phyloP scores from a whole-genome alignment of 2,329 filamentous ascomycete genomes.

The Xylaria sp. region DNA sequence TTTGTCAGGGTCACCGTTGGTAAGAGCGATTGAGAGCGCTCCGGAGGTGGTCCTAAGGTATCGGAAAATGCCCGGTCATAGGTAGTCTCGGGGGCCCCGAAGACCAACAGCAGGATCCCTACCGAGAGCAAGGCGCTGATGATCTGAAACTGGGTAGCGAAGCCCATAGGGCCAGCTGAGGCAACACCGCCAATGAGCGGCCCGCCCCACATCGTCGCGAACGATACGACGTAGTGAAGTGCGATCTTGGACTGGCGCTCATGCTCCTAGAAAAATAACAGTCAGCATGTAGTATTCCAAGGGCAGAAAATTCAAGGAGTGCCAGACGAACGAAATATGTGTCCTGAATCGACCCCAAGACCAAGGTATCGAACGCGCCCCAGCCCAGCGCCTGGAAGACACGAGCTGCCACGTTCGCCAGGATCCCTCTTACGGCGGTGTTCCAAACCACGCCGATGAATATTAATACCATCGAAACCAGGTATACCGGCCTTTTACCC shows the following conservation, averaged over 20 bases:
- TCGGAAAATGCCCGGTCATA: slow-evolving; percentile 48
- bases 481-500: slow-evolving; percentile 58
- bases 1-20: slow-evolving; percentile 35
- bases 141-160: slow-evolving; percentile 54
- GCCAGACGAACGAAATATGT: slow-evolving; percentile 56
- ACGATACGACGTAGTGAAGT: slow-evolving; percentile 48
- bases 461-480: slow-evolving; percentile 48
- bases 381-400: slow-evolving; percentile 61
- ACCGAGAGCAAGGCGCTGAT: slow-evolving; percentile 52
- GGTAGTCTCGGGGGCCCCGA: slow-evolving; percentile 56
- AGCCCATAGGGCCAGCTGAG: slow-evolving; percentile 44
- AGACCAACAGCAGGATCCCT: slow-evolving; percentile 49
- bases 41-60: slow-evolving; percentile 18
- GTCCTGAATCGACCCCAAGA: slow-evolving; percentile 57
- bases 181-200: slow-evolving; percentile 57
- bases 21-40: slow-evolving; percentile 26
- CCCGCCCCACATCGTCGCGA: slow-evolving; percentile 55
- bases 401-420: slow-evolving; percentile 54
- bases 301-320: not conserved
- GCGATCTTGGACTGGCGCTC: slow-evolving; percentile 51
- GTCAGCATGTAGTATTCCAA: slow-evolving; percentile 2
- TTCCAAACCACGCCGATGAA: slow-evolving; percentile 57
- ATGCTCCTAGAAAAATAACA: slow-evolving; percentile 48
- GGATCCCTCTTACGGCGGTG: slow-evolving; percentile 44
- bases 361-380: slow-evolving; percentile 59